Evolutionary conservation across 2,329 filamentous ascomycete genomes (phyloP).

Genomic region (Verticillium nonalfalfae): DNA sequence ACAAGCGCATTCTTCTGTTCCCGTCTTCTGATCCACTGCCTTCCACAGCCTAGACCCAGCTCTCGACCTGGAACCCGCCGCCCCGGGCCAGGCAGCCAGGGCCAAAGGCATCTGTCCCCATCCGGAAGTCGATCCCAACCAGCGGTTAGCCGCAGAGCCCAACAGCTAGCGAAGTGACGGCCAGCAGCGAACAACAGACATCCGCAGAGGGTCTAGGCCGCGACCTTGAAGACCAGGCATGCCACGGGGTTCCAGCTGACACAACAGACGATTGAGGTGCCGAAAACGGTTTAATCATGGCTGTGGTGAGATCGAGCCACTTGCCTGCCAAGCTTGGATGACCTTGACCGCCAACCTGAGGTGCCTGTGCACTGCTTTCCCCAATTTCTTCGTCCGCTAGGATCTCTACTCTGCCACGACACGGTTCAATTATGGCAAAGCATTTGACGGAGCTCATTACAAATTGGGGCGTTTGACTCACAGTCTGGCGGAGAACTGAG

Average conservation of each 20-base stretch:
- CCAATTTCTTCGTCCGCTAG: too few relatives aligned
- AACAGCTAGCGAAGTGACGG: neutral
- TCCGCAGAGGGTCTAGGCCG: neutral
- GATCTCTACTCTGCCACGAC: too few relatives aligned
- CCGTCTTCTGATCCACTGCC: neutral
- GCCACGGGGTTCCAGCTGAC: neutral
- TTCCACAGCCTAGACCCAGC: neutral
- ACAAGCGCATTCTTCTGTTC: neutral
- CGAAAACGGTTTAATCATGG: neutral
- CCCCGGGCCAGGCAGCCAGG: neutral
- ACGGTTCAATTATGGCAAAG: neutral
- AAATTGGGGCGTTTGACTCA: too few relatives aligned
- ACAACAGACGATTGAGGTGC: neutral
- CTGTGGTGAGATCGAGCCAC: neutral
- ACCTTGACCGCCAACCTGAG: neutral
- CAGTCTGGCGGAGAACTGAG: neutral
- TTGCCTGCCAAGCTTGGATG: neutral
- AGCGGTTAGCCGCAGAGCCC: neutral
- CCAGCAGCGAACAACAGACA: neutral
- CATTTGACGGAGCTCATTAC: too few relatives aligned
- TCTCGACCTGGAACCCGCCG: neutral
- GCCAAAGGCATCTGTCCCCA: neutral
- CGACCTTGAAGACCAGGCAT: neutral
- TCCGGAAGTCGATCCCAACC: neutral
- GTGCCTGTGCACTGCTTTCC: too few relatives aligned